Conservation (phyloP, 148 eudicot species). For the Chenopodium formosanum region DNA sequence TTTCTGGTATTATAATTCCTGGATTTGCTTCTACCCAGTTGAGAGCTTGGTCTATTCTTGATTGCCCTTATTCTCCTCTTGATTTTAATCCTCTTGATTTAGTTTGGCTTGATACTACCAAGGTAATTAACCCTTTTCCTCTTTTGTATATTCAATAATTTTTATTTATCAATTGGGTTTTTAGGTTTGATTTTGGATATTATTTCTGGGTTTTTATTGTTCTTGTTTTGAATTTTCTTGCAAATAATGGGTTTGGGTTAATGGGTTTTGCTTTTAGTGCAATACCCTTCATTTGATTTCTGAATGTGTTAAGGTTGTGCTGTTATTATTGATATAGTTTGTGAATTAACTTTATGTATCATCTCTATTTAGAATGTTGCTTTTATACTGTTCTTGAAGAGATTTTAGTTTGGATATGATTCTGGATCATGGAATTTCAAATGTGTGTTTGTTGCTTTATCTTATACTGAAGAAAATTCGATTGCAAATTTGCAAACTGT, state of each 20-base stretch:
- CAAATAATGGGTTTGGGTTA: neutral
- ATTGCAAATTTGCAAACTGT: neutral
- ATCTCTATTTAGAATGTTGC: neutral
- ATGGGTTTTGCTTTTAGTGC: neutral
- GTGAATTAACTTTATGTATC: neutral
- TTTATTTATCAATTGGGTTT: too few species aligned
- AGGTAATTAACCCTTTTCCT: constrained; percentile 35
- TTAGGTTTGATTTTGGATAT: neutral
- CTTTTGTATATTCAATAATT: too few species aligned
- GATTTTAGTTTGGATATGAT: neutral
- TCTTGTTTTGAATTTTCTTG: too few species aligned
- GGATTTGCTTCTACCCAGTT: constrained; percentile 97
- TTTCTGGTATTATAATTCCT: constrained; percentile 87
- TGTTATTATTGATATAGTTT: neutral
- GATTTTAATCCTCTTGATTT: constrained; percentile 98
- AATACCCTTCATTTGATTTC: neutral
- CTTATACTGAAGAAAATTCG: neutral
- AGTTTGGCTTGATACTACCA: constrained; percentile 96
- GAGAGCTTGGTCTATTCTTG: constrained; percentile 92
- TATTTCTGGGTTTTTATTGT: neutral
- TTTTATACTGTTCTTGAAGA: neutral
- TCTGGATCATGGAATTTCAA: neutral
- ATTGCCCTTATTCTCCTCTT: constrained; percentile 93
- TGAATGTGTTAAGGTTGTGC: neutral
- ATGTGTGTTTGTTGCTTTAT: neutral